Percentiles rank a stretch among this genome's conserved stretches.
phyloP scores from a whole-genome alignment of 495 filamentous ascomycete genomes.

The Penicillium macrosclerotiorum region DNA sequence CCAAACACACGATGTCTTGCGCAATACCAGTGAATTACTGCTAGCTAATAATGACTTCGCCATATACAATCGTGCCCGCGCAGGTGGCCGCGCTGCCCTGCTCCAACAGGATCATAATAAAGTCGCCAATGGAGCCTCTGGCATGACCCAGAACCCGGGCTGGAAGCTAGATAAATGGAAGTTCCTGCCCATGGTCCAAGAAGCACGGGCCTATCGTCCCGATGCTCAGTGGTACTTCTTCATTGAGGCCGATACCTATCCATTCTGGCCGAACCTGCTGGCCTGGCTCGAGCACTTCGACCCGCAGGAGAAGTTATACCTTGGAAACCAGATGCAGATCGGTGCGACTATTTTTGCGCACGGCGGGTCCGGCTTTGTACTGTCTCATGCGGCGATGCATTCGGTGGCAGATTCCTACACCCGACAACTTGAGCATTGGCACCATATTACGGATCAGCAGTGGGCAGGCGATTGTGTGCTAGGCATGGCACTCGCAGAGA shows the following conservation, averaged over 20 bases:
- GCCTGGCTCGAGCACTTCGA: conserved; percentile 54
- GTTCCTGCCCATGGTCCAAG: conserved; percentile 63
- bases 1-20: conserved; percentile 44
- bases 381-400: conserved; percentile 39
- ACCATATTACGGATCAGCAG: conserved; percentile 25
- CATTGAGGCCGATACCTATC: conserved; percentile 66
- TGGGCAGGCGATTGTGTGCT: conserved; percentile 49
- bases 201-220: conserved; percentile 49
- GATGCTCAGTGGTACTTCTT: conserved; percentile 65
- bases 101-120: conserved; percentile 22
- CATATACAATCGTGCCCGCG: conserved; percentile 40
- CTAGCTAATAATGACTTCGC: conserved; percentile 41
- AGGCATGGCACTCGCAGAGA: conserved; percentile 39
- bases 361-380: conserved; percentile 62
- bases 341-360: conserved; percentile 54
- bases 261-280: conserved; percentile 61
- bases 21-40: conserved; percentile 28
- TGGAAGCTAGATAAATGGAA: conserved; percentile 73
- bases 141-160: conserved; percentile 44
- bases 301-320: conserved; percentile 46
- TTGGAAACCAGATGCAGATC: conserved; percentile 54
- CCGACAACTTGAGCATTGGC: conserved; percentile 21
- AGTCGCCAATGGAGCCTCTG: conserved; percentile 32
- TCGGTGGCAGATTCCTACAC: conserved; percentile 19
- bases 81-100: conserved; percentile 33